Conservation (phyloP, 2,329 filamentous ascomycete genomes). For the Zasmidium citrigriseum region DNA sequence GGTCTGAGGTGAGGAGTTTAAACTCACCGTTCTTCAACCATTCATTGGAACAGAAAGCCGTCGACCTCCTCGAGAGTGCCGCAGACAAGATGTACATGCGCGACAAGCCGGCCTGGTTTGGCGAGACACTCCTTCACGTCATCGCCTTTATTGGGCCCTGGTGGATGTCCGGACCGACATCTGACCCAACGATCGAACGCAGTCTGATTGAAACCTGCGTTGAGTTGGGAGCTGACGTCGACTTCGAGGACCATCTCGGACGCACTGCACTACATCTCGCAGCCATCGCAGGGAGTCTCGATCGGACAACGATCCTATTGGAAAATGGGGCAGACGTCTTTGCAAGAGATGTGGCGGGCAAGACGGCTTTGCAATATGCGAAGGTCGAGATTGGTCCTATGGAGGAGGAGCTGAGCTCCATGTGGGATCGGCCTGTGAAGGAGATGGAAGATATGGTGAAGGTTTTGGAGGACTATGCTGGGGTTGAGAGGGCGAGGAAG, state of each 20-base stretch:
- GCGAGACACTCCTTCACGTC: background rate
- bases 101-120: background rate
- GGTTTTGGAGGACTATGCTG: too few relatives aligned
- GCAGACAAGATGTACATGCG: background rate
- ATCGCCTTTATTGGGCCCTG: background rate
- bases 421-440: too few relatives aligned
- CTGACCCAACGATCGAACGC: background rate
- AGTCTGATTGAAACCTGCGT: background rate
- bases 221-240: background rate
- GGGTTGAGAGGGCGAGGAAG: too few relatives aligned
- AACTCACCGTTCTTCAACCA: background rate
- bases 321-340: background rate
- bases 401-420: too few relatives aligned
- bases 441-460: too few relatives aligned
- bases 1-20: background rate
- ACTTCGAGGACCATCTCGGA: background rate
- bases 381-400: too few relatives aligned
- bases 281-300: background rate
- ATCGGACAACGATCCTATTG: background rate
- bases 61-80: too few relatives aligned
- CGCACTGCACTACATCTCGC: background rate
- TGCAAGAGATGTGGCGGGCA: background rate
- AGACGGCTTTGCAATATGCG: background rate
- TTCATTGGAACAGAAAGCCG: too few relatives aligned
- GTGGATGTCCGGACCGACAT: background rate